phyloP scores from a whole-genome alignment of 2,329 filamentous ascomycete species.

The Aspergillus terreus region DNA sequence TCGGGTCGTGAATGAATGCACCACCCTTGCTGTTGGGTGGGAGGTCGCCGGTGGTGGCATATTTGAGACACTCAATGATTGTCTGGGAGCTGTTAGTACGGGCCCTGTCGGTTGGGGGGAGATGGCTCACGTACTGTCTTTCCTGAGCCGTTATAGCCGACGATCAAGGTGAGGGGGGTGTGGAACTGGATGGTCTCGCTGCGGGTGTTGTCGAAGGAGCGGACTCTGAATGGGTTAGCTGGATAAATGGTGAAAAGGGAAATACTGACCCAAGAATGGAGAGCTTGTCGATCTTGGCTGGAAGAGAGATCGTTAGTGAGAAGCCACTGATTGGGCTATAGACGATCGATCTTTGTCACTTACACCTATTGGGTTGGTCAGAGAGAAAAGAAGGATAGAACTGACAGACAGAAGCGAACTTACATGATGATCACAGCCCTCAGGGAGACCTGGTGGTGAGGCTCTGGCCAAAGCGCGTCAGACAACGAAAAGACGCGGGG shows the following conservation, averaged over 20 bases:
- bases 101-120: background rate
- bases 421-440: conserved; percentile 3
- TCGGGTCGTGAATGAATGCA: conserved; percentile 97
- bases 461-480: background rate
- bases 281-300: conserved; percentile 84
- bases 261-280: conserved; percentile 67
- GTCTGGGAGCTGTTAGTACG: conserved; percentile 49
- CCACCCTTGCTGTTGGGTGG: conserved; percentile 86
- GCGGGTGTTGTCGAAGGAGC: conserved; percentile 76
- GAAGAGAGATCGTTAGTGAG: background rate
- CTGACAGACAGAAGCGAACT: background rate
- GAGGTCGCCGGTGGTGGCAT: conserved; percentile 90
- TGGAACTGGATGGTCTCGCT: conserved; percentile 83
- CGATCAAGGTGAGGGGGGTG: conserved; percentile 88
- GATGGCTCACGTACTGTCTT: conserved; percentile 62
- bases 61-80: conserved; percentile 98
- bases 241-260: background rate
- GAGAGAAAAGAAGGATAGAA: background rate
- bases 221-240: conserved; percentile 49
- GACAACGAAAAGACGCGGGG: conserved; percentile 18
- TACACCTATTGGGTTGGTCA: conserved; percentile 26
- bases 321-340: too few relatives aligned
- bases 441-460: background rate
- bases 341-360: conserved; percentile 13
- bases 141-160: conserved; percentile 94